phyloP scores from a whole-genome alignment of 2,329 filamentous ascomycete genomes.

The Xylariaceae sp. region DNA sequence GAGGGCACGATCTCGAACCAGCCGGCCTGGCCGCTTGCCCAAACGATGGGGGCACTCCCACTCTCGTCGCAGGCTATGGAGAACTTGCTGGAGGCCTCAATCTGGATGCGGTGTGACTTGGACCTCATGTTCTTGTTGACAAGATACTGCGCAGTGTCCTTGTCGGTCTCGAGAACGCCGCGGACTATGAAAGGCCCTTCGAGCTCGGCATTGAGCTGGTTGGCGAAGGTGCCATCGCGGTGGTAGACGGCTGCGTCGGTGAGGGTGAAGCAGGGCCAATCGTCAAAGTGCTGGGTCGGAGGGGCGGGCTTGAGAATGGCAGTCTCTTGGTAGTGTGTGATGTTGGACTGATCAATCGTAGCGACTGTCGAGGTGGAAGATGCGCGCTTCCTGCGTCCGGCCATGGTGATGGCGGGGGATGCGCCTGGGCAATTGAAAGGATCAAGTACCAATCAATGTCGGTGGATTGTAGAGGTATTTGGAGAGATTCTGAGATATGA shows the following conservation, averaged over 20 bases:
- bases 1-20: constrained; percentile 66
- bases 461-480: background rate
- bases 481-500: background rate
- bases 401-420: constrained; percentile 29
- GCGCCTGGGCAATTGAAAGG: background rate
- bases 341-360: constrained; percentile 35
- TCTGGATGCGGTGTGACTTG: constrained; percentile 44
- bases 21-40: constrained; percentile 61
- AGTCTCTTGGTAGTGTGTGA: constrained; percentile 32
- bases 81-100: constrained; percentile 46
- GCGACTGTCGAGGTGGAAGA: constrained; percentile 44
- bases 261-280: constrained; percentile 61
- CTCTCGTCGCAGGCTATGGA: constrained; percentile 51
- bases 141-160: constrained; percentile 36
- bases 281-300: constrained; percentile 37
- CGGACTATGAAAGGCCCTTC: constrained; percentile 59
- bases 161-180: constrained; percentile 52
- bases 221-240: constrained; percentile 53
- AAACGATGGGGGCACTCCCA: constrained; percentile 51
- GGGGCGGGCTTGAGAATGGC: constrained; percentile 34
- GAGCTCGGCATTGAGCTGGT: constrained; percentile 56
- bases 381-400: constrained; percentile 35
- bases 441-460: background rate
- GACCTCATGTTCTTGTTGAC: constrained; percentile 29
- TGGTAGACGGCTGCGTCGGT: constrained; percentile 56